Percentiles rank a stretch among this genome's conserved stretches.
These are phyloP conservation scores for Alternaria brassicicola DNA, from an alignment of 2,329 filamentous ascomycete species.

Conservation along the genomic window DNA sequence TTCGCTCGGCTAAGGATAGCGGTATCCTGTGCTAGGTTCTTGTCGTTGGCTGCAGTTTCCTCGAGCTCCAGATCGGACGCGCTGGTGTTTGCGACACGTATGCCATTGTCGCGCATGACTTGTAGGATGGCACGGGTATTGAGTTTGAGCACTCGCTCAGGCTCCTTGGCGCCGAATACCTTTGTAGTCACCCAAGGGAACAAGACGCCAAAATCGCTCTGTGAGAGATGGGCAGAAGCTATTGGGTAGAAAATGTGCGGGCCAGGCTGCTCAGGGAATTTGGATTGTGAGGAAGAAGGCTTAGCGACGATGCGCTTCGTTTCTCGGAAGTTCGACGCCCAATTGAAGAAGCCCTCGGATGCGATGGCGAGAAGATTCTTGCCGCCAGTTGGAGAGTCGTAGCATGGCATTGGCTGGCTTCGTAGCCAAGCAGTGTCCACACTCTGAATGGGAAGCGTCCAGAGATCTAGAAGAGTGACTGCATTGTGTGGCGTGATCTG, in stretches of 20 bases:
- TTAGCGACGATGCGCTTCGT: slow-evolving; percentile 71
- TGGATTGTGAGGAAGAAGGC: slow-evolving; percentile 55
- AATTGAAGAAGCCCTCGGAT: slow-evolving; percentile 79
- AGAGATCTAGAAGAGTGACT: slow-evolving; percentile 77
- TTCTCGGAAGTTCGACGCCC: slow-evolving; percentile 72
- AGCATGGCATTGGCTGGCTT: slow-evolving; percentile 74
- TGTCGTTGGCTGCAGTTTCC: slow-evolving; percentile 18
- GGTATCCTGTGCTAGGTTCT: slow-evolving; percentile 32
- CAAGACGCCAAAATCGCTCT: slow-evolving; percentile 82
- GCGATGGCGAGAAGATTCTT: slow-evolving; percentile 71
- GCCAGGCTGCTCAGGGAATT: slow-evolving; percentile 46
- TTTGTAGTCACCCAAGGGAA: slow-evolving; percentile 70
- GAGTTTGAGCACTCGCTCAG: slow-evolving; percentile 82
- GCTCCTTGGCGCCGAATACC: slow-evolving; percentile 64
- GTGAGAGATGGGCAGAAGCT: slow-evolving; percentile 78
- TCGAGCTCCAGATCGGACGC: slow-evolving; percentile 49
- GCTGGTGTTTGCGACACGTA: slow-evolving; percentile 52
- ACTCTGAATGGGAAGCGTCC: slow-evolving; percentile 74
- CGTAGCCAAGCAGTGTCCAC: slow-evolving; percentile 68
- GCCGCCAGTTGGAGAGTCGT: slow-evolving; percentile 59
- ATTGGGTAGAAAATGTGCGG: slow-evolving; percentile 77
- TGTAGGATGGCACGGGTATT: slow-evolving; percentile 82
- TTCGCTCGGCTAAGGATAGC: slow-evolving; percentile 39
- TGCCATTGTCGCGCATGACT: slow-evolving; percentile 59
- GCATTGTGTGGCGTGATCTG: slow-evolving; percentile 74